phyloP scores from a whole-genome alignment of 305 asterid species.

The Fraxinus baroniana region DNA sequence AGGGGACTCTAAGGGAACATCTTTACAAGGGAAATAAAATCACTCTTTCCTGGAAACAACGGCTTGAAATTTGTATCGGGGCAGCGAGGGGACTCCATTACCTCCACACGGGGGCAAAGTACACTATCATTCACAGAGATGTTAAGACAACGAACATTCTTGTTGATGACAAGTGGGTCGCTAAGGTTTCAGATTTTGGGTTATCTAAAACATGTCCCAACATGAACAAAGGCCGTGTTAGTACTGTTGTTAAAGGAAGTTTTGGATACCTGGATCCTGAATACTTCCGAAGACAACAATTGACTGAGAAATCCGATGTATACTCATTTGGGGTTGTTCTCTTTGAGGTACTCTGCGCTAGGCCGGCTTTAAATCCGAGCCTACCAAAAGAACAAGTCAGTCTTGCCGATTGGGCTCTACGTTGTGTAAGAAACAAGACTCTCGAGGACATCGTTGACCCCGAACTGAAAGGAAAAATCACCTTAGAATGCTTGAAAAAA shows the following conservation, averaged over 20 bases:
- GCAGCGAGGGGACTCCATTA: constrained; percentile 88
- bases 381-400: constrained; percentile 69
- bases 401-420: constrained; percentile 62
- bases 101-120: constrained; percentile 81
- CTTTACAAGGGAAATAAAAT: constrained; percentile 68
- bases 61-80: constrained; percentile 76
- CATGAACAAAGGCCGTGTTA: constrained; percentile 78
- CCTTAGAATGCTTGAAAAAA: constrained; percentile 49
- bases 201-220: constrained; percentile 81
- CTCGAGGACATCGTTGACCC: constrained; percentile 55
- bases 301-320: constrained; percentile 65
- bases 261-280: constrained; percentile 70
- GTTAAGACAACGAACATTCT: constrained; percentile 87
- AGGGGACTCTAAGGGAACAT: constrained; percentile 82
- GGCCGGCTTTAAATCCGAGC: constrained; percentile 59
- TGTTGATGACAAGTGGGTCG: constrained; percentile 81
- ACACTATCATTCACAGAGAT: constrained; percentile 81
- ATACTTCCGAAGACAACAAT: constrained; percentile 61
- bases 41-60: constrained; percentile 67
- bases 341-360: constrained; percentile 60
- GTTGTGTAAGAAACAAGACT: constrained; percentile 47
- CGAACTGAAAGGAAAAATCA: constrained; percentile 42
- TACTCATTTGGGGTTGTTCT: constrained; percentile 80
- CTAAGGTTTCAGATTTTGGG: constrained; percentile 91
- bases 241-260: constrained; percentile 73